Base-by-base conservation (phyloP, 2,329 filamentous ascomycete species). In the Fusarium sp. region DNA sequence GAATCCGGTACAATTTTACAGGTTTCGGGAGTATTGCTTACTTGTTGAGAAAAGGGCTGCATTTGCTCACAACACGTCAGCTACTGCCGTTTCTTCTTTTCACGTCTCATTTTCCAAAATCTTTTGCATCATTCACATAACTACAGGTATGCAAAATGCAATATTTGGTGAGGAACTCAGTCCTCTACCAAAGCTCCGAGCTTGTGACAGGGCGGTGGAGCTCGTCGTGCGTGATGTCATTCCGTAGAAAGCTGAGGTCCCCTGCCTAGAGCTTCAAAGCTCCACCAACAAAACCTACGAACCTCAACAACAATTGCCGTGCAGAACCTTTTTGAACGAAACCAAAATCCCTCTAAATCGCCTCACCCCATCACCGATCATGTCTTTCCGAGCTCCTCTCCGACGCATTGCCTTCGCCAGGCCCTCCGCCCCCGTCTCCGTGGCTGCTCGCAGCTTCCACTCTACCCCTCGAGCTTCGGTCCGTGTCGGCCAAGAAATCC, bases 401-500 rank as follows among this genome's bases (percentile, higher is more conserved):
- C 78, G 80, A 57, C 79, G 77, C 41, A 66, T 75, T 47, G 76
- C 76, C 41, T 70, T 78, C 57, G 72, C 76, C 47, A 76, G 77
- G 45, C 75, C 80, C 55, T 62, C 75, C 37, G 45, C 70, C 23
- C 27, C 34, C 7, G 20, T 42, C 49, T 28, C 49, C 20, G 60
- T 75, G 23, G 55, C 72, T 23, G 58, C 71, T 25, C 80, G 82
- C 63, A 74, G 74, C 73, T 94, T 94, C 84, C 91, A 93, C 83
- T 83, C 85, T 68, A 88, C 90, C 37, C 81, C 87, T 48, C 85
- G 85, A 49, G 84, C 84, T 45, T 83, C 88, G 71, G 92, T 98
- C 78, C 87, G 92, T 75, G 89, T 89, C 64, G 94, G 94, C 76
- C 94, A 98, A 80, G 82, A 86, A 72, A 85, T 98, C 58, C 96